Percentiles rank a stretch among this genome's conserved stretches.
Conservation (phyloP, 1,284 basidiomycete genomes). For the Cryptococcus sp. region DNA sequence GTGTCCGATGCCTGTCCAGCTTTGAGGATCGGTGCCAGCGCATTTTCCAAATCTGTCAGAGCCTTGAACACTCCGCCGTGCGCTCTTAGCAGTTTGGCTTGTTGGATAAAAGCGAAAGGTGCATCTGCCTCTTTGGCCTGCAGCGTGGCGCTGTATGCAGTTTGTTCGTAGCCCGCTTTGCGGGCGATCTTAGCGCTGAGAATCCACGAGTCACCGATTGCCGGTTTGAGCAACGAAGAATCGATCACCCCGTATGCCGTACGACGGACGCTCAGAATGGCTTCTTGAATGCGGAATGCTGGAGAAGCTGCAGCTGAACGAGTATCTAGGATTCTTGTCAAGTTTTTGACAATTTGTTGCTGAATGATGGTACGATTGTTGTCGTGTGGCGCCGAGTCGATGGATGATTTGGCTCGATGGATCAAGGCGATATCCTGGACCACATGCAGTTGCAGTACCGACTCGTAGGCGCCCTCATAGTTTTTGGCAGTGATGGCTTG, state of each 20-base stretch:
- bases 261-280: slow-evolving; percentile 84
- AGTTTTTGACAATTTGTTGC: slow-evolving; percentile 7
- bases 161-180: slow-evolving; percentile 93
- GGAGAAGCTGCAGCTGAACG: slow-evolving; percentile 65
- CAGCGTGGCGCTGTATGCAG: slow-evolving; percentile 92
- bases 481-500: slow-evolving; percentile 75
- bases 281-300: slow-evolving; percentile 88
- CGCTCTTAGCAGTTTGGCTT: slow-evolving; percentile 80
- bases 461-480: slow-evolving; percentile 85
- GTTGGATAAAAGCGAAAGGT: slow-evolving; percentile 84
- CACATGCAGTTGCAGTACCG: slow-evolving; percentile 82
- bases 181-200: slow-evolving; percentile 91
- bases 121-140: slow-evolving; percentile 80
- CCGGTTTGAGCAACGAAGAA: slow-evolving; percentile 52
- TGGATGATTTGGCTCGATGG: slow-evolving; percentile 53
- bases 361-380: slow-evolving; percentile 17
- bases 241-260: slow-evolving; percentile 68
- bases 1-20: slow-evolving; percentile 56
- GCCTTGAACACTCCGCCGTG: slow-evolving; percentile 83
- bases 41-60: slow-evolving; percentile 83
- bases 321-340: slow-evolving; percentile 35
- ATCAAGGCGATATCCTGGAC: slow-evolving; percentile 86
- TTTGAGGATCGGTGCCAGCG: slow-evolving; percentile 57
- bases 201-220: slow-evolving; percentile 85
- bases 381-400: slow-evolving; percentile 7